phyloP scores from a whole-genome alignment of 1,284 basidiomycete species.

The Vanrija humicola region DNA sequence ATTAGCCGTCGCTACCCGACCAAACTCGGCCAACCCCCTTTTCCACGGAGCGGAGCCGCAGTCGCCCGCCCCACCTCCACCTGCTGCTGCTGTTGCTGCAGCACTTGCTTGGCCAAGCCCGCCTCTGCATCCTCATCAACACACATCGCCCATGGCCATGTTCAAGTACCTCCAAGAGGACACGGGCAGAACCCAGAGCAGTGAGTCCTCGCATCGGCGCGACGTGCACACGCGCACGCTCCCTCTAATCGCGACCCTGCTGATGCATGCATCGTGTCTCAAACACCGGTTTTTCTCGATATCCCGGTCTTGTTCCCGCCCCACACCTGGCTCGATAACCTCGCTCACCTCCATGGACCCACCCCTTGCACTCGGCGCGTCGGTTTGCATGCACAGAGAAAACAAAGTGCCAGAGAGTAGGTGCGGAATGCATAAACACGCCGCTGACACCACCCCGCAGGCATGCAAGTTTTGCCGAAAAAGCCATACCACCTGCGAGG shows the following conservation, averaged over 20 bases:
- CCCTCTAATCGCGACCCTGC: too few relatives aligned
- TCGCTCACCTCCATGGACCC: too few relatives aligned
- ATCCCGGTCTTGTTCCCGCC: neutral
- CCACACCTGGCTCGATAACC: neutral
- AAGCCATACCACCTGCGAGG: conserved; percentile 18
- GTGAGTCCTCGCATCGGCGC: conserved; percentile 2
- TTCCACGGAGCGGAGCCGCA: too few relatives aligned
- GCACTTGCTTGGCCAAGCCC: too few relatives aligned
- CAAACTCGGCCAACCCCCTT: too few relatives aligned
- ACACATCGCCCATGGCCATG: conserved; percentile 5
- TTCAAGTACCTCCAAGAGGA: conserved; percentile 22
- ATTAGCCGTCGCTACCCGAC: too few relatives aligned
- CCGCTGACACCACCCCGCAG: conserved; percentile 4
- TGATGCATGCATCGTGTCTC: too few relatives aligned
- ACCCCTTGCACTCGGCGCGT: too few relatives aligned
- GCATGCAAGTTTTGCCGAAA: conserved; percentile 23
- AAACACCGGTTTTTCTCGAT: neutral
- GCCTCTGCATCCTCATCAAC: too few relatives aligned
- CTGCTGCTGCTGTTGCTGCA: too few relatives aligned
- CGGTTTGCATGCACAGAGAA: conserved; percentile 12
- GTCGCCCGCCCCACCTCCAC: too few relatives aligned
- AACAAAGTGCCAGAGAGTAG: conserved; percentile 18
- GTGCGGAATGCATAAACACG: neutral
- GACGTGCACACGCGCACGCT: too few relatives aligned
- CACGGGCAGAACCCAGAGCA: conserved; percentile 12